phyloP scores from a whole-genome alignment of 2,329 filamentous ascomycete genomes.

The Epichloe hybrida region DNA sequence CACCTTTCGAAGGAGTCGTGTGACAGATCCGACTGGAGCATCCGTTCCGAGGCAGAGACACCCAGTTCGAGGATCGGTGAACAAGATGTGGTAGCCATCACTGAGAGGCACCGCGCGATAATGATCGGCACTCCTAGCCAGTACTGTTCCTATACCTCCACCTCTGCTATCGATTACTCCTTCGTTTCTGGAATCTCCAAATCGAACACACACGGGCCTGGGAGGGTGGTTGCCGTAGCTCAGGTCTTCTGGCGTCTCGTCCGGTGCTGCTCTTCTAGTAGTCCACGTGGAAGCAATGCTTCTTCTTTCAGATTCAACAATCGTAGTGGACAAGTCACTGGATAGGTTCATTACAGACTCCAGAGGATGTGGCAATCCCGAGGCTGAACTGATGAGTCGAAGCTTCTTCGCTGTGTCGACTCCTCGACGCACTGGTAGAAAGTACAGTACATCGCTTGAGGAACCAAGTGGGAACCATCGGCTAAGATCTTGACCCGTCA shows the following conservation, averaged over 20 bases:
- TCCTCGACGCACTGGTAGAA: constrained; percentile 39
- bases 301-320: constrained; percentile 10
- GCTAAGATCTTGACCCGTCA: constrained; percentile 33
- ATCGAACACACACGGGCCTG: neutral
- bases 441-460: constrained; percentile 44
- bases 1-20: constrained; percentile 45
- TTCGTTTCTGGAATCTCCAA: neutral
- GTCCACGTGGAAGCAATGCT: constrained; percentile 8
- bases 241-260: constrained; percentile 4
- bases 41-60: constrained; percentile 48
- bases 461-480: constrained; percentile 42
- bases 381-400: constrained; percentile 48
- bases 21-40: constrained; percentile 34
- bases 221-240: neutral
- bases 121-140: constrained; percentile 38
- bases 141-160: constrained; percentile 15
- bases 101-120: constrained; percentile 51
- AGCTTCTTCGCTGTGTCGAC: constrained; percentile 41
- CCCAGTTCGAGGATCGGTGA: constrained; percentile 44
- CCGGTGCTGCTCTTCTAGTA: neutral
- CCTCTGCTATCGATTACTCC: neutral
- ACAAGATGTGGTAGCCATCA: constrained; percentile 51
- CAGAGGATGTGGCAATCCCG: constrained; percentile 18
- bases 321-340: constrained; percentile 12
- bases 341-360: constrained; percentile 10